Percentiles rank a stretch among this genome's conserved stretches.
Conservation (phyloP, 208 protist genomes). For the Crithidia fasciculata region DNA sequence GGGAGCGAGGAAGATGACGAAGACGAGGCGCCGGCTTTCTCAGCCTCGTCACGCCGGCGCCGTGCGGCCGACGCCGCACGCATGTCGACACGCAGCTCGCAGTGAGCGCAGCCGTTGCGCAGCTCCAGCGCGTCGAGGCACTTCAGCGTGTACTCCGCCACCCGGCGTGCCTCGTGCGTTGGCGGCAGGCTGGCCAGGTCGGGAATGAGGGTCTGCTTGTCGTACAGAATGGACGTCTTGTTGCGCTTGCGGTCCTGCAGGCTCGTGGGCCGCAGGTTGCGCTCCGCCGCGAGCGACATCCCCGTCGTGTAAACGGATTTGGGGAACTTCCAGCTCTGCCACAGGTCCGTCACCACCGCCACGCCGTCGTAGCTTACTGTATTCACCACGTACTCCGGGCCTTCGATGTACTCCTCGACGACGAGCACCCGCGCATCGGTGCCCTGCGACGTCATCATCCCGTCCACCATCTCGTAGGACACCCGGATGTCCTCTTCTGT, state of each 20-base stretch:
- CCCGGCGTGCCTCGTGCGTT: constrained; percentile 50
- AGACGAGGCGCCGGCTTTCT: background rate
- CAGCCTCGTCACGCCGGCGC: background rate
- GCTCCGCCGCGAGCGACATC: constrained; percentile 39
- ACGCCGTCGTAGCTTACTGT: constrained; percentile 71
- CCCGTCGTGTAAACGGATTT: constrained; percentile 47
- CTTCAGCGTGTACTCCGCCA: constrained; percentile 76
- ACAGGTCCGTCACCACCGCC: constrained; percentile 88
- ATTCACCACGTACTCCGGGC: constrained; percentile 87
- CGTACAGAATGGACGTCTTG: constrained; percentile 76
- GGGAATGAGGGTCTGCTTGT: constrained; percentile 71
- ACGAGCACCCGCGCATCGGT: constrained; percentile 65
- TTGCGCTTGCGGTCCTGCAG: constrained; percentile 11
- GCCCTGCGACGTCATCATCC: constrained; percentile 49
- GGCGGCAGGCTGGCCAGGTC: constrained; percentile 48
- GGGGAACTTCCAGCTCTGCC: constrained; percentile 85
- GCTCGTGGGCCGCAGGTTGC: constrained; percentile 10
- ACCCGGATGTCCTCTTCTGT: constrained; percentile 47
- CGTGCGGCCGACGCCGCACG: constrained; percentile 37
- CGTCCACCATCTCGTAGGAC: constrained; percentile 53
- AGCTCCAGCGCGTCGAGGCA: constrained; percentile 79
- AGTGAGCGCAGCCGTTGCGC: constrained; percentile 80
- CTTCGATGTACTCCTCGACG: constrained; percentile 90
- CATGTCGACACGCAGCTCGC: constrained; percentile 83
- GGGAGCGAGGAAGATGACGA: too few species aligned